Conservation (phyloP, 2,329 filamentous ascomycete genomes). For the Simplicillium sp. region DNA sequence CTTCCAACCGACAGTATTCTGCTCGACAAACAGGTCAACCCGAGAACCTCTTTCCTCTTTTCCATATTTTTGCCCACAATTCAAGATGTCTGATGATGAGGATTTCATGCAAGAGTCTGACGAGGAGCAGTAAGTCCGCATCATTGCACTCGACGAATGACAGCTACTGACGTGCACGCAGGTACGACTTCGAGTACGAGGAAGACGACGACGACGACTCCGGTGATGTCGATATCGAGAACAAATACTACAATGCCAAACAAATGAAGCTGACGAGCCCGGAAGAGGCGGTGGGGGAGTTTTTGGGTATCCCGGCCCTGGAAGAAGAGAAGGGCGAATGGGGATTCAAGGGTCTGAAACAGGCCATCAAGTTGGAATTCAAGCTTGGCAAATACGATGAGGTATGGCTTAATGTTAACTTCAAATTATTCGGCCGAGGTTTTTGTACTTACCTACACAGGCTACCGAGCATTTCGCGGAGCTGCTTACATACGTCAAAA, state of each 20-base stretch:
- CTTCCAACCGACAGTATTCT: background rate
- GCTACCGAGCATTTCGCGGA: conserved; percentile 88
- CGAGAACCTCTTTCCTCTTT: too few species aligned
- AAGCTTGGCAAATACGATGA: conserved; percentile 80
- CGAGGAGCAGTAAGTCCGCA: conserved; percentile 28
- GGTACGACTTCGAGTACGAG: conserved; percentile 97
- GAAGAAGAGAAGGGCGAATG: conserved; percentile 93
- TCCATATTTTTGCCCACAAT: background rate
- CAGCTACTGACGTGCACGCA: conserved; percentile 13
- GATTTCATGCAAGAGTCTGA: conserved; percentile 40
- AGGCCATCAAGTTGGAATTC: conserved; percentile 96
- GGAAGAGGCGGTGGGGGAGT: conserved; percentile 82
- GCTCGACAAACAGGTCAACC: background rate
- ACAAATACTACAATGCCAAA: conserved; percentile 99
- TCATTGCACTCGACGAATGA: background rate
- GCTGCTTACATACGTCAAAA: conserved; percentile 94
- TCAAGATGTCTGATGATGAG: conserved; percentile 41
- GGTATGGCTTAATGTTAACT: conserved; percentile 32
- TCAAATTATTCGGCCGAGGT: background rate
- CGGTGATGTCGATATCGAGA: conserved; percentile 91
- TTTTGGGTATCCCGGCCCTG: conserved; percentile 74
- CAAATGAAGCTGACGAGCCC: conserved; percentile 85
- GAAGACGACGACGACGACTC: conserved; percentile 82
- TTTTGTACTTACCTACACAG: conserved; percentile 31
- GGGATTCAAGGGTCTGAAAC: conserved; percentile 97